phyloP scores from a whole-genome alignment of 805 yeast genomes.

The Pichia californica region DNA sequence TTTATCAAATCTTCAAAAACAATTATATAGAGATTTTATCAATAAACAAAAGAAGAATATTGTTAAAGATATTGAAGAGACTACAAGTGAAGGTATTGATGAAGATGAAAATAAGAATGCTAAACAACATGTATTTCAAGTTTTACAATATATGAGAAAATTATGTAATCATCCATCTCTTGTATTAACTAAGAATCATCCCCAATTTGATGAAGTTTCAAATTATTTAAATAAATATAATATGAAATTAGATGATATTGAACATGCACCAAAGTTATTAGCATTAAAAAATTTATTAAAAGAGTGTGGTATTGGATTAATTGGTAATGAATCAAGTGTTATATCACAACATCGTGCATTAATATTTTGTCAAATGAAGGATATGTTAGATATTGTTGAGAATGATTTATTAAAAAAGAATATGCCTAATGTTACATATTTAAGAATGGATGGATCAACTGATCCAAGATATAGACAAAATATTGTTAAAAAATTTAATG shows the following conservation, averaged over 20 bases:
- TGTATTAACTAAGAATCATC: constrained; percentile 77
- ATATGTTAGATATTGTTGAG: constrained; percentile 96
- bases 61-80: constrained; percentile 51
- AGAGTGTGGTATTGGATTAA: constrained; percentile 86
- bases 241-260: constrained; percentile 59
- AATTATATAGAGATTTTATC: constrained; percentile 83
- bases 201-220: constrained; percentile 67
- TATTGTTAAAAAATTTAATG: constrained; percentile 86
- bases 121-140: constrained; percentile 94
- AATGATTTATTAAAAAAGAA: constrained; percentile 73
- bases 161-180: constrained; percentile 94
- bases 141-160: constrained; percentile 94
- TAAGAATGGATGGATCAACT: constrained; percentile 91
- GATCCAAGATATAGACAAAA: constrained; percentile 90
- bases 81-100: constrained; percentile 6
- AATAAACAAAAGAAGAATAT: constrained; percentile 73
- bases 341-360: constrained; percentile 94
- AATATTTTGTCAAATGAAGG: constrained; percentile 93
- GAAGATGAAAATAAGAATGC: constrained; percentile 30
- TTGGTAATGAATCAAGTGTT: constrained; percentile 36
- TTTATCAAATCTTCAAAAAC: constrained; percentile 81
- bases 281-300: constrained; percentile 73
- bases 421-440: constrained; percentile 87
- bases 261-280: constrained; percentile 83
- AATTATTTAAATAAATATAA: constrained; percentile 52